Percentiles rank a stretch among this genome's conserved stretches.
phyloP scores from a whole-genome alignment of 2,329 filamentous ascomycete species.

The Fusarium hainanense region DNA sequence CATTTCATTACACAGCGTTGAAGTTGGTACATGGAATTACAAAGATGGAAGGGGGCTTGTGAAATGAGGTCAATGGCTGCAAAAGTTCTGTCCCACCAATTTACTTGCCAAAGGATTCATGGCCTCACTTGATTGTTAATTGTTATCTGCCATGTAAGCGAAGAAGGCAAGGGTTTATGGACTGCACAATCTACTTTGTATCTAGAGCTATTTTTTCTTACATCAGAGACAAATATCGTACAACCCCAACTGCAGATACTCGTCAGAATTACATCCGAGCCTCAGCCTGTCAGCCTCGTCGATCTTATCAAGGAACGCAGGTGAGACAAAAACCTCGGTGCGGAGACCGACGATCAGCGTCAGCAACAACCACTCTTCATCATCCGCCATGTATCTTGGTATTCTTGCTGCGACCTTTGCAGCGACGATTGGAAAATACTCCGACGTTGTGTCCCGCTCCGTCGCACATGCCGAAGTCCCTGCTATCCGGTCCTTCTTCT shows the following conservation, averaged over 20 bases:
- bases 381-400: slow-evolving; percentile 16
- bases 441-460: neutral
- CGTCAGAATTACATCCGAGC: neutral
- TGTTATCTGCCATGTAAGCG: neutral
- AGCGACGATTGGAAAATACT: slow-evolving; percentile 17
- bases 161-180: neutral
- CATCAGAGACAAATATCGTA: neutral
- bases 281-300: slow-evolving; percentile 16
- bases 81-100: rapidly evolving
- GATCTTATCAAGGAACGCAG: slow-evolving; percentile 5
- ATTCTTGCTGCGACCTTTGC: slow-evolving; percentile 6
- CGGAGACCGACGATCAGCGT: slow-evolving; percentile 1
- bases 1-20: neutral
- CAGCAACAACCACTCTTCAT: neutral
- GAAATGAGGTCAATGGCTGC: neutral
- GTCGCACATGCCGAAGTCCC: slow-evolving; percentile 19
- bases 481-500: slow-evolving; percentile 36
- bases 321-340: slow-evolving; percentile 13
- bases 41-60: neutral
- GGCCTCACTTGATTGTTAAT: neutral
- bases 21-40: neutral
- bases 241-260: neutral
- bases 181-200: neutral
- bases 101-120: neutral
- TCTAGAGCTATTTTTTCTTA: neutral